A percentile compares a stretch with the other conserved stretches of the same genome.
Evolutionary conservation across 441 rosid species (phyloP).

Genomic region (Viola pubescens): DNA sequence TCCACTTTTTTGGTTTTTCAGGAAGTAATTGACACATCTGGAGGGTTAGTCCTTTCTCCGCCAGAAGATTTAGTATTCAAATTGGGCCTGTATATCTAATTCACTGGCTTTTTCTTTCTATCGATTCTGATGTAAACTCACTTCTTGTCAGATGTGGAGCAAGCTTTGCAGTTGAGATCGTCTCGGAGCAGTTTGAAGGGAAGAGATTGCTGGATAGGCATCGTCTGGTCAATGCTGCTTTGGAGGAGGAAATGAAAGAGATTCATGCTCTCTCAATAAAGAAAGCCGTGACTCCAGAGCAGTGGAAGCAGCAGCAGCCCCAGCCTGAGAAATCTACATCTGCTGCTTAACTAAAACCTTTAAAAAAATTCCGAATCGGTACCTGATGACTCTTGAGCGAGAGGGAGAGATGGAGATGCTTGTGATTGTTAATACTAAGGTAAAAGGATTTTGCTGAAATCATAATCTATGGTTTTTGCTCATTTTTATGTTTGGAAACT

Average conservation of each 20-base stretch:
- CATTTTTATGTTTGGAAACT: too few species aligned
- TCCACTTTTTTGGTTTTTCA: constrained; percentile 23
- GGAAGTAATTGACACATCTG: constrained; percentile 84
- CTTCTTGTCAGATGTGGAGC: constrained; percentile 60
- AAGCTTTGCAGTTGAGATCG: constrained; percentile 65
- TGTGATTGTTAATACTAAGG: constrained; percentile 3
- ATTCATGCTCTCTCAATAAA: constrained; percentile 92
- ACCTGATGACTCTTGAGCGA: neutral
- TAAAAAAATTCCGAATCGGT: neutral
- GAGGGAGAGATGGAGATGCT: too few species aligned
- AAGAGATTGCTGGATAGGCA: constrained; percentile 89
- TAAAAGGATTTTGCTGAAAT: neutral
- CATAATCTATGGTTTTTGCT: too few species aligned
- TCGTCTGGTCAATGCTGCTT: constrained; percentile 62
- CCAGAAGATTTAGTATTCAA: neutral
- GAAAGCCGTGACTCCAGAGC: constrained; percentile 63
- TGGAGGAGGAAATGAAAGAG: constrained; percentile 78
- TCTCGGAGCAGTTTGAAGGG: constrained; percentile 65
- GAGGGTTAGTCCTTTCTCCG: constrained; percentile 53
- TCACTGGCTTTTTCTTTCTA: neutral
- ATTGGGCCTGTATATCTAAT: neutral
- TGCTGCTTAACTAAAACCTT: constrained; percentile 27
- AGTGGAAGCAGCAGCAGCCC: constrained; percentile 54
- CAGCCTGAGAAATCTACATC: constrained; percentile 46
- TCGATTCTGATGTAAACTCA: neutral